These are phyloP conservation scores for Ogataea sp. DNA, from an alignment of 805 yeast species.

Conservation along the genomic window DNA sequence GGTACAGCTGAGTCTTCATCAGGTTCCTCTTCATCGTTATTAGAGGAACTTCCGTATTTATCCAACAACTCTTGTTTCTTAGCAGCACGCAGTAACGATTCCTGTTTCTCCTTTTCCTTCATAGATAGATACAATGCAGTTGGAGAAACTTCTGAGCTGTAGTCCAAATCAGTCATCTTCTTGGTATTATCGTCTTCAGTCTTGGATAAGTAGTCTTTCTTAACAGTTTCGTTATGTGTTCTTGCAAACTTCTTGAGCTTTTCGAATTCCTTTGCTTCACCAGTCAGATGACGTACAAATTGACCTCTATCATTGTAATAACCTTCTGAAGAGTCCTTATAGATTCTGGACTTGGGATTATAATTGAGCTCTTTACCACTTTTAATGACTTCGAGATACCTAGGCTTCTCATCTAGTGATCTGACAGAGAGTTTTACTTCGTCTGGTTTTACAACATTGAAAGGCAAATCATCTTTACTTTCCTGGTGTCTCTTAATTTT, in stretches of 20 bases:
- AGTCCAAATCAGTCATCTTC: slow-evolving; percentile 16
- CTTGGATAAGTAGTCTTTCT: slow-evolving; percentile 8
- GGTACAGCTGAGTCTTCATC: background rate
- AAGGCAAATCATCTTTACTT: slow-evolving; percentile 10
- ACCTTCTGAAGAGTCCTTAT: slow-evolving; percentile 24
- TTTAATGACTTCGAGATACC: slow-evolving; percentile 46
- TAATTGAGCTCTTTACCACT: slow-evolving; percentile 35
- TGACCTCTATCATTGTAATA: slow-evolving; percentile 29
- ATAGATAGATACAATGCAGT: slow-evolving; percentile 33
- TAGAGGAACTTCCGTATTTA: slow-evolving; percentile 37
- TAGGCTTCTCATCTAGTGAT: slow-evolving; percentile 71
- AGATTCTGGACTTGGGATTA: slow-evolving; percentile 46
- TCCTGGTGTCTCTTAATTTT: slow-evolving; percentile 5
- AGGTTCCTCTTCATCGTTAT: slow-evolving; percentile 4
- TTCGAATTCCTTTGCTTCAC: slow-evolving; percentile 49
- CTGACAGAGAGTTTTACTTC: slow-evolving; percentile 38
- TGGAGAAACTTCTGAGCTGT: slow-evolving; percentile 35
- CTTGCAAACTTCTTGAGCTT: slow-evolving; percentile 43
- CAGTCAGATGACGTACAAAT: slow-evolving; percentile 46
- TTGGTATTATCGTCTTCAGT: slow-evolving; percentile 5
- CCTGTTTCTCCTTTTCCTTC: slow-evolving; percentile 25
- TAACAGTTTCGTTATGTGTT: slow-evolving; percentile 17
- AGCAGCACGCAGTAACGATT: slow-evolving; percentile 18
- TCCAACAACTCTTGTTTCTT: slow-evolving; percentile 25
- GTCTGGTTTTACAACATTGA: slow-evolving; percentile 9